Percentiles rank a stretch among this genome's conserved stretches.
Conservation (phyloP, 2,329 filamentous ascomycete genomes). For the Talaromyces funiculosus region DNA sequence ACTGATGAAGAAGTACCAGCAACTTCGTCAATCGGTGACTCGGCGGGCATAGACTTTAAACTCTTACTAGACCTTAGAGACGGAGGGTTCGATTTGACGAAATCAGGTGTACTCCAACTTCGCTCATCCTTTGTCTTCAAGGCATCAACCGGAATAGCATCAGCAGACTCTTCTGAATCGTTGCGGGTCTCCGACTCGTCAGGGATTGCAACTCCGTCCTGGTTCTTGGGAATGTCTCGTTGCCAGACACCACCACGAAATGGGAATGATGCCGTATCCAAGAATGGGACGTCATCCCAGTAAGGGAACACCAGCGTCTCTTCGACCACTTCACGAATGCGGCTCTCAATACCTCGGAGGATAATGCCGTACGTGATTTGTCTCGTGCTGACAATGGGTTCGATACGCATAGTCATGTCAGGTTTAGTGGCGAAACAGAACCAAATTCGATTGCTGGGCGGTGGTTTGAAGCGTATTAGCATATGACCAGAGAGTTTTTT, state of each 20-base stretch:
- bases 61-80: conserved; percentile 27
- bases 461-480: conserved; percentile 82
- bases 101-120: conserved; percentile 29
- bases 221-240: conserved; percentile 39
- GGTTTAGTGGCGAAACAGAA: conserved; percentile 91
- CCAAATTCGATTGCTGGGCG: conserved; percentile 95
- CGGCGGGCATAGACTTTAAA: conserved; percentile 22
- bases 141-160: conserved; percentile 21
- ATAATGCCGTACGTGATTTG: conserved; percentile 95
- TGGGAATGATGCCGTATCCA: conserved; percentile 68
- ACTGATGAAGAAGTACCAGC: conserved; percentile 24
- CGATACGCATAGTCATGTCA: conserved; percentile 87
- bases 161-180: conserved; percentile 18
- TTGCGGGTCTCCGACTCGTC: conserved; percentile 28
- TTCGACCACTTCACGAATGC: conserved; percentile 87
- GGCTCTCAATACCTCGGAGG: conserved; percentile 84
- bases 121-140: conserved; percentile 31
- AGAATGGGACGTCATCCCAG: conserved; percentile 94
- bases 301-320: conserved; percentile 89
- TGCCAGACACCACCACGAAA: conserved; percentile 83
- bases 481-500: conserved; percentile 81
- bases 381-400: conserved; percentile 89
- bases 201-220: conserved; percentile 32
- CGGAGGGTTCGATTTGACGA: conserved; percentile 21
- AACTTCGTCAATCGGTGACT: conserved; percentile 19